Conservation (phyloP, 2,329 filamentous ascomycete species). For the Zalaria sp. region DNA sequence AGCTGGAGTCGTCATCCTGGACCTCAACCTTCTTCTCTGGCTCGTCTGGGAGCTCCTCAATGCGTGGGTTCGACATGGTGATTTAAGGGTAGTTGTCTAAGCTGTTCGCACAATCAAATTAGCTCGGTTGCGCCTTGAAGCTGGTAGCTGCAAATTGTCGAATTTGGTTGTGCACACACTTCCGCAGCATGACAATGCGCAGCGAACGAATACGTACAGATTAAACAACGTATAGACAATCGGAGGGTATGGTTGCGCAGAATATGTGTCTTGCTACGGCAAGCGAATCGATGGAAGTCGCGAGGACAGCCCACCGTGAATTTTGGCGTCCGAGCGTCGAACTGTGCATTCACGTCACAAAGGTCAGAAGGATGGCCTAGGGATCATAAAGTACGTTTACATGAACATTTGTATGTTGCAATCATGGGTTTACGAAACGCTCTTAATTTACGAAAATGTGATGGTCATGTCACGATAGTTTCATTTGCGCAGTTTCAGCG, state of each 20-base stretch:
- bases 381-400: no score
- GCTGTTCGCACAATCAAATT: not conserved
- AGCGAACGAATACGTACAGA: not conserved
- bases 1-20: constrained; percentile 59
- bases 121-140: not conserved
- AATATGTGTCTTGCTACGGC: not conserved
- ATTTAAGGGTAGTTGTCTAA: constrained; percentile 13
- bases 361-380: no score
- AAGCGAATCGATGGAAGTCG: not conserved
- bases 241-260: not conserved
- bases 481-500: not conserved
- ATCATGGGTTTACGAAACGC: not conserved
- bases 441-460: not conserved
- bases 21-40: constrained; percentile 65
- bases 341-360: not conserved
- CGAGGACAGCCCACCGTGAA: not conserved
- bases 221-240: not conserved
- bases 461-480: not conserved
- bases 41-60: constrained; percentile 93
- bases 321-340: not conserved
- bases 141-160: not conserved
- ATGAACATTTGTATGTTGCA: no score
- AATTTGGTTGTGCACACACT: not conserved
- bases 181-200: no score
- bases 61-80: constrained; percentile 92